Base-by-base conservation (phyloP, 2,329 filamentous ascomycete species). In the Penicillium capsulatum region DNA sequence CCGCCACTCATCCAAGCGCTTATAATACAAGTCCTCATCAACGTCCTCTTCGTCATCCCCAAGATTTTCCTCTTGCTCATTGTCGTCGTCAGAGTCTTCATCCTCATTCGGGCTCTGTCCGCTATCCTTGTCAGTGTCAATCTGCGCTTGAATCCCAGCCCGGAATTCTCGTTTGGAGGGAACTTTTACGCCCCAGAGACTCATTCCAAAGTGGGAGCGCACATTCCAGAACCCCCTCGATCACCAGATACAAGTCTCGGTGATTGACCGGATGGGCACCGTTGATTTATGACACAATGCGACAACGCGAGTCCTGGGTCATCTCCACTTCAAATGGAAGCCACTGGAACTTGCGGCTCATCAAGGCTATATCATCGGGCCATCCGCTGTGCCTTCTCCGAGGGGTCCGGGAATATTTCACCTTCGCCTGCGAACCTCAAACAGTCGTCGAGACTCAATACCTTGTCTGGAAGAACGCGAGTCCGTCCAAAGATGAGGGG, bases 141-240 rank as follows among this genome's bases (percentile, higher is more conserved):
- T n/a, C n/a, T n/a, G n/a, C n/a, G n/a, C n/a, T n/a, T n/a, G n/a
- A n/a, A n/a, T n/a, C n/a, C n/a, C n/a, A n/a, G n/a, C n/a, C n/a
- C n/a, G 20, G 3, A 20, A 50, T 56, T 15, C 51, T 39, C 7
- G 7, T 11, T 24, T 1, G n/a, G 2, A 2, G 14, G 4, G 5
- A 53, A 34, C 3, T 19, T 10, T 27, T 39, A 11, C 3, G 22
- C 33, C 47, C 4, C 19, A 64, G 38, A 3, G 40, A 55, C 20
- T 57, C 42, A 32, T 76, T 66, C 72, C 72, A 77, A 0, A 72
- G 62, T 0, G 72, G 70, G 0, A 78, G 54, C 0, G 68, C 48
- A 14, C 57, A 57, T 11, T 59, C 13, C 17, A 72, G 53, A 5
- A 71, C 40, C 5, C 55, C 47, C 37, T 69, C 64, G n/a, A 72